Evolutionary conservation across 2,329 filamentous ascomycete genomes (phyloP), one percentile per base, ranked within the genome.

Genomic region (Cephalotrichum gorgonifer): DNA sequence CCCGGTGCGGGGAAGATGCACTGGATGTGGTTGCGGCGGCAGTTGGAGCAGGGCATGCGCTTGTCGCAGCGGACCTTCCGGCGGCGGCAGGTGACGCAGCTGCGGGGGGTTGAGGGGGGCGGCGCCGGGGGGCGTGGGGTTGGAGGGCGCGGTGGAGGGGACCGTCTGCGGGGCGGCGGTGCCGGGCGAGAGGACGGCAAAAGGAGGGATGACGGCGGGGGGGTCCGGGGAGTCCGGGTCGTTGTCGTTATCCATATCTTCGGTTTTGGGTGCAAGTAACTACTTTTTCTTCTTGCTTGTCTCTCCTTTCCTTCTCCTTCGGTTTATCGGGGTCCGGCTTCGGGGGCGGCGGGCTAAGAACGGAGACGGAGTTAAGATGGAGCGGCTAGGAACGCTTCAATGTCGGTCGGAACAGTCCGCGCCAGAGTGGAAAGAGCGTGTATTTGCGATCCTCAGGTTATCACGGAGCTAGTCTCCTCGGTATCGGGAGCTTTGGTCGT

Each of bases 31-130:
- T 82, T 83, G 54, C 83, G 78, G 39, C 77, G 76, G 62, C 85
- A 89, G 62, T 89, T 88, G 57, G 79, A 79, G 63, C 85, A 89
- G 15, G 85, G 83, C 70, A 86, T 79, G 57, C 78, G 74, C 68
- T 88, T 88, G 68, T 89, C 83, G 71, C 85, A 89, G 58, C 84
- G 83, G 49, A 89, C 85, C 63, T 86, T 85, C 53, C 81, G 70
- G 42, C 72, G 68, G 11, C 72, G 66, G 53, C 72, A 75, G 35
- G 70, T 74, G 17, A 75, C 70, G 55, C 72, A 74, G 53, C 71
- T 74, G 52, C 72, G 64, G 27, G n/a, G 72, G 72, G 53, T 74
- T 74, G 43, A 73, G 51, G 33, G 62, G 63, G 6, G 65, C 57
- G 78, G 75, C n/a, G 5, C 6, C 41, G n/a, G 41, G 22, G 17